Conservation (phyloP, 1,284 basidiomycete genomes). For the Erythrobasidium hasegawianum region DNA sequence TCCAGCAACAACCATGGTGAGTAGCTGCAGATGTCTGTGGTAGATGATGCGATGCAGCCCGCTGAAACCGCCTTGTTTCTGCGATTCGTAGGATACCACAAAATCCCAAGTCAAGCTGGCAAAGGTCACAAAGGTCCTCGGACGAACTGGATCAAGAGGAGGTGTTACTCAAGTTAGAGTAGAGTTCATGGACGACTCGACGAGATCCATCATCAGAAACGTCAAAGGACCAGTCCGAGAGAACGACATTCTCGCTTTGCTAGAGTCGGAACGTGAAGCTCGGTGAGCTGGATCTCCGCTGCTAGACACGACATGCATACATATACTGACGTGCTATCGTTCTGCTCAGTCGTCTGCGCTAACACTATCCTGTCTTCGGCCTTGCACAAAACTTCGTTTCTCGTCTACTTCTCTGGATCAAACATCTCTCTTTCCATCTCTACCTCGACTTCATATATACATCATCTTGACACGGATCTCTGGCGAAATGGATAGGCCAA, state of each 20-base stretch:
- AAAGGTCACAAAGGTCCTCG: slow-evolving; percentile 95
- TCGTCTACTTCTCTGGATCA: background rate
- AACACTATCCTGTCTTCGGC: background rate
- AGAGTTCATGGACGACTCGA: slow-evolving; percentile 98
- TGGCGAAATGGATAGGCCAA: no score
- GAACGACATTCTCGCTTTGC: slow-evolving; percentile 93
- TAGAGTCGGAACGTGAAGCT: slow-evolving; percentile 99
- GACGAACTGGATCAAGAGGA: slow-evolving; percentile 97
- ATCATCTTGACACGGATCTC: no score
- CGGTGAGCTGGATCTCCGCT: slow-evolving; percentile 63
- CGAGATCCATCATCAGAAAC: slow-evolving; percentile 96
- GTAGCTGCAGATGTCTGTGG: no score
- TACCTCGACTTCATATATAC: no score
- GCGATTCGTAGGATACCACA: slow-evolving; percentile 42
- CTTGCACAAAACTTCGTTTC: background rate
- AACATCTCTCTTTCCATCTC: no score
- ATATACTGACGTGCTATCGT: no score
- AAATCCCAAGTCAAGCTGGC: slow-evolving; percentile 92
- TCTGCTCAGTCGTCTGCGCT: slow-evolving; percentile 16
- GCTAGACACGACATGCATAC: no score
- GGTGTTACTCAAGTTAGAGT: slow-evolving; percentile 99
- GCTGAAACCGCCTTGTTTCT: no score
- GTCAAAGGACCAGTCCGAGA: slow-evolving; percentile 97
- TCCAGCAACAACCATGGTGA: no score
- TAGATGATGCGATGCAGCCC: no score